A percentile compares a stretch with the other conserved stretches of the same genome.
These are phyloP conservation scores for Solanum hybrid DNA, from an alignment of 305 asterid species.

Conservation along the genomic window DNA sequence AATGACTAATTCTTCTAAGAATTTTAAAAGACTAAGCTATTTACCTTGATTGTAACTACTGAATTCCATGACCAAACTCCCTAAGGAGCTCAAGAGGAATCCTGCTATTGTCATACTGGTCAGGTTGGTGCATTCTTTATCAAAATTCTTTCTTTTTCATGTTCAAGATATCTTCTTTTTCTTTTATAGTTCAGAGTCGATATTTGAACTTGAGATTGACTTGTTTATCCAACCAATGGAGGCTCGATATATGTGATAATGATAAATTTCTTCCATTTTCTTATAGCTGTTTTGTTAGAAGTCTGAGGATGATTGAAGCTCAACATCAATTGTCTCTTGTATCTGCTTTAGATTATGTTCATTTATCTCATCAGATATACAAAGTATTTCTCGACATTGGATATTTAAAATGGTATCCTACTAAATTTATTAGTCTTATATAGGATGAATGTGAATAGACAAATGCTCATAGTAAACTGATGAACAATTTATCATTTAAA, in stretches of 20 bases:
- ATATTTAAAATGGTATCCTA: neutral
- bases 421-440: neutral
- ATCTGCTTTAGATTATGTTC: neutral
- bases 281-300: neutral
- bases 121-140: neutral
- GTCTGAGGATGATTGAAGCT: neutral
- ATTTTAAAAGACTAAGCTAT: neutral
- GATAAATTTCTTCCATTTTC: neutral
- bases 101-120: neutral
- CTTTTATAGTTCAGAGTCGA: neutral
- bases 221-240: neutral
- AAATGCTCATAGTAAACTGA: too few relatives aligned
- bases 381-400: neutral
- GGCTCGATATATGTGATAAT: neutral
- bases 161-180: neutral
- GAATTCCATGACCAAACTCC: neutral
- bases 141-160: too few relatives aligned
- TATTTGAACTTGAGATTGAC: neutral
- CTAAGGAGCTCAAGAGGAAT: neutral
- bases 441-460: neutral
- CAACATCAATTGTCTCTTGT: neutral
- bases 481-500: neutral
- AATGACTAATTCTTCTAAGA: neutral
- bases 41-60: neutral
- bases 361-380: neutral